These are phyloP conservation scores for Pichia sp. DNA, from an alignment of 1,139 yeast species.

Conservation along the genomic window DNA sequence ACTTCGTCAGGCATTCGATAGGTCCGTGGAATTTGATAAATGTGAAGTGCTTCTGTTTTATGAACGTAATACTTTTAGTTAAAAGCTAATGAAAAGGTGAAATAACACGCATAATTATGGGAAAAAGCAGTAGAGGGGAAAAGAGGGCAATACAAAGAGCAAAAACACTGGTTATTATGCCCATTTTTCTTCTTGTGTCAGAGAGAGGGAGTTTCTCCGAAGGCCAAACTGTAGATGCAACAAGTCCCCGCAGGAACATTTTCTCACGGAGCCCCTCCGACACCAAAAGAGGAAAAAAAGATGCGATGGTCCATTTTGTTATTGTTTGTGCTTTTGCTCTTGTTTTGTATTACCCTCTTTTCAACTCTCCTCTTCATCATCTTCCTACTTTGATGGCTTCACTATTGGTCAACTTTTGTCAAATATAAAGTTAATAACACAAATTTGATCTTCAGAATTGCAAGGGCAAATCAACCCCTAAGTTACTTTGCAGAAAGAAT, in stretches of 20 bases:
- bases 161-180: not conserved
- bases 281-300: not conserved
- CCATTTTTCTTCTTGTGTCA: not conserved
- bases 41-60: not conserved
- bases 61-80: not conserved
- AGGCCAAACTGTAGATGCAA: too few species aligned
- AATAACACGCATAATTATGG: not conserved
- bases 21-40: not conserved
- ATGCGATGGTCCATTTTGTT: not conserved
- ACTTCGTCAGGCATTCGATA: not conserved
- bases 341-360: not conserved
- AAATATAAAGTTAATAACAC: not conserved
- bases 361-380: not conserved
- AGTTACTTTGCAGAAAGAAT: not conserved
- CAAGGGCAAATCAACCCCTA: not conserved
- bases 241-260: too few species aligned
- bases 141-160: not conserved
- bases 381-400: not conserved
- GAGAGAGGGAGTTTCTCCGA: too few species aligned
- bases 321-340: not conserved
- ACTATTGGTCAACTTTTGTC: not conserved
- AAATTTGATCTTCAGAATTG: not conserved
- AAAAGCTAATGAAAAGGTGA: not conserved
- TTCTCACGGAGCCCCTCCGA: too few species aligned
- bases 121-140: not conserved